Evolutionary conservation across 805 yeast genomes (phyloP), one percentile per base, ranked within the genome.

Genomic region (Candida pseudofarinosa): DNA sequence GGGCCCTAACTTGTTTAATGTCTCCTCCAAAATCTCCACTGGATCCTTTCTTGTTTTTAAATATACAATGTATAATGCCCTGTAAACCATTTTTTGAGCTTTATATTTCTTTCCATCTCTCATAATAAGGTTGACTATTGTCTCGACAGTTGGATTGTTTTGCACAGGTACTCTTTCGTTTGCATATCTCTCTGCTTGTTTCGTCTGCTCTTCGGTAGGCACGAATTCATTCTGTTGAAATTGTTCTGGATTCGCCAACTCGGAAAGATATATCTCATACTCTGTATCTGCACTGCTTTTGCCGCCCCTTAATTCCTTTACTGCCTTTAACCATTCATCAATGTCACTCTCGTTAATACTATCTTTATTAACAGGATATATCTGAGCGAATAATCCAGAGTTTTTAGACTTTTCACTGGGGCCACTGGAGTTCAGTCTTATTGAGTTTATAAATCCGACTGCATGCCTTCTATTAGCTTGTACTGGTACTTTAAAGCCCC

Each of bases 111-210:
- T 82, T 35, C 99, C 99, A 59, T 88, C 83, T 58, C 87, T 81
- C 98, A 93, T 93, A 47, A 93, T 81, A 69, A 89, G 74, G 59
- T 89, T 89, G 42, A 87, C 83, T 56, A 93, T 79, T 53, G 85
- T 83, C 39, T 82, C 81, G 38, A 90, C 71, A 16, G 82, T 77
- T n/a, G 86, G 84, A 53, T 88, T 93, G 36, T 68, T 65, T 49
- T 73, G 71, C 19, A 69, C 56, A 19, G 96, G 95, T 23, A 88
- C 66, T 10, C 79, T 76, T 46, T 69, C 66, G 33, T 62, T 69
- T 45, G 73, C 67, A 39, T 83, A 65, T 10, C 59, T 61, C 43
- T 74, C 79, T 35, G 70, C 70, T 59, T 88, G 80, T 4, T 68
- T 74, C 18, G 77, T 41, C 62, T 90, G 97, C 52, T 77, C 82